Conservation (phyloP, 1,139 yeast genomes). For the Geotrichum macrosporum region DNA sequence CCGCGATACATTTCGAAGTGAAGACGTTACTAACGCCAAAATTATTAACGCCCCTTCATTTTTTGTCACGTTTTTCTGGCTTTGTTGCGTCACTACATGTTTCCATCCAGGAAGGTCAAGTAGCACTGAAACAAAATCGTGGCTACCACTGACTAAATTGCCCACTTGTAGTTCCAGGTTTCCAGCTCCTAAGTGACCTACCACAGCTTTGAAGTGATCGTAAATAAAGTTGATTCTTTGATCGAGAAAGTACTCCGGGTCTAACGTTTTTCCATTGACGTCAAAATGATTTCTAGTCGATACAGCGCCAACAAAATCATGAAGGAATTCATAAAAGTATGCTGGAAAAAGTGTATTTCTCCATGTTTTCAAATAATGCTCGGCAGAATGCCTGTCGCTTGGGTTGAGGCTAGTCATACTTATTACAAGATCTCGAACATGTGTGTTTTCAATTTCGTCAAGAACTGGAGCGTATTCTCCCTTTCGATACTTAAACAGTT, state of each 20-base stretch:
- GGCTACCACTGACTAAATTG: constrained; percentile 3
- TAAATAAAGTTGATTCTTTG: constrained; percentile 19
- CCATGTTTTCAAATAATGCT: constrained; percentile 50
- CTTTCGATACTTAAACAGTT: constrained; percentile 73
- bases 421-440: constrained; percentile 51
- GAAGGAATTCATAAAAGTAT: constrained; percentile 64
- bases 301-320: constrained; percentile 56
- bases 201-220: constrained; percentile 42
- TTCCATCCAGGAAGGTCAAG: constrained; percentile 50
- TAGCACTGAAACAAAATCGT: constrained; percentile 40
- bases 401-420: constrained; percentile 68
- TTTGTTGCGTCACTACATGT: constrained; percentile 29
- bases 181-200: constrained; percentile 16
- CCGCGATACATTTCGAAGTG: constrained; percentile 59
- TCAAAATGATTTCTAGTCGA: constrained; percentile 29
- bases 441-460: constrained; percentile 48
- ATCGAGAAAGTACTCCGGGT: constrained; percentile 18
- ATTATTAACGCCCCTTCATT: constrained; percentile 57
- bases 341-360: constrained; percentile 57
- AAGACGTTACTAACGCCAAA: constrained; percentile 59
- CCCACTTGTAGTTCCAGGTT: constrained; percentile 14
- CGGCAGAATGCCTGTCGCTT: constrained; percentile 51
- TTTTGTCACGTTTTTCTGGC: constrained; percentile 35
- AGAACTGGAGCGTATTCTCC: constrained; percentile 63
- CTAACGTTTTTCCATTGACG: constrained; percentile 2